Percentiles rank a stretch among this genome's conserved stretches.
These are phyloP conservation scores for Russula sp. DNA, from an alignment of 768 basidiomycete genomes.

Conservation along the genomic window DNA sequence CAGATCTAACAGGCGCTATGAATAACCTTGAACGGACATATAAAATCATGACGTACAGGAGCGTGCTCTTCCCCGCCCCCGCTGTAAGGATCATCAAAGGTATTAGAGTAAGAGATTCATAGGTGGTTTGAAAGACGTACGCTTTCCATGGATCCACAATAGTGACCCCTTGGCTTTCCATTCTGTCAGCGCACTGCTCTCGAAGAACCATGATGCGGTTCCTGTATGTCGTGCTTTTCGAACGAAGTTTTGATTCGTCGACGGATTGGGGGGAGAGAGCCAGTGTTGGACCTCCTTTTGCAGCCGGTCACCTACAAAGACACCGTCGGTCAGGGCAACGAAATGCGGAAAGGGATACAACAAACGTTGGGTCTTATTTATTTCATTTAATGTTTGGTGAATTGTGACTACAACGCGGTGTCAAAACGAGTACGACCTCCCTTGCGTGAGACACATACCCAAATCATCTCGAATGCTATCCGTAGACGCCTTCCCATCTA, in stretches of 20 bases:
- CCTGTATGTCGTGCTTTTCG: background rate
- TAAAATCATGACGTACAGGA: background rate
- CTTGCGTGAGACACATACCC: background rate
- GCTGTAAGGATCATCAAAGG: slow-evolving; percentile 13
- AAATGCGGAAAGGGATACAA: background rate
- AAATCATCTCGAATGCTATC: background rate
- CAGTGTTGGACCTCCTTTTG: background rate
- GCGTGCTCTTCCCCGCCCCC: background rate
- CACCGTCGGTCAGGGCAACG: background rate
- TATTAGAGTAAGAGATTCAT: too few relatives aligned
- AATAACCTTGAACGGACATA: too few relatives aligned
- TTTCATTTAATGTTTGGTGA: background rate
- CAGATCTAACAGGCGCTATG: background rate
- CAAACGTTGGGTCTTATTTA: background rate
- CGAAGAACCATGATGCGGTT: background rate
- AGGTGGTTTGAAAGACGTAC: background rate
- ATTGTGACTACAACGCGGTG: background rate
- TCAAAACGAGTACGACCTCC: background rate
- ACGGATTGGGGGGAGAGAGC: background rate
- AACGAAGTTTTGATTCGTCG: background rate
- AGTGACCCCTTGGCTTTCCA: background rate
- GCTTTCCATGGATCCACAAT: background rate
- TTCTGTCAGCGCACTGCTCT: background rate
- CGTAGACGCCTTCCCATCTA: background rate
- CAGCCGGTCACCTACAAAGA: background rate